Evolutionary conservation across 2,329 filamentous ascomycete species (phyloP).

Genomic region (Cytospora chrysosperma): DNA sequence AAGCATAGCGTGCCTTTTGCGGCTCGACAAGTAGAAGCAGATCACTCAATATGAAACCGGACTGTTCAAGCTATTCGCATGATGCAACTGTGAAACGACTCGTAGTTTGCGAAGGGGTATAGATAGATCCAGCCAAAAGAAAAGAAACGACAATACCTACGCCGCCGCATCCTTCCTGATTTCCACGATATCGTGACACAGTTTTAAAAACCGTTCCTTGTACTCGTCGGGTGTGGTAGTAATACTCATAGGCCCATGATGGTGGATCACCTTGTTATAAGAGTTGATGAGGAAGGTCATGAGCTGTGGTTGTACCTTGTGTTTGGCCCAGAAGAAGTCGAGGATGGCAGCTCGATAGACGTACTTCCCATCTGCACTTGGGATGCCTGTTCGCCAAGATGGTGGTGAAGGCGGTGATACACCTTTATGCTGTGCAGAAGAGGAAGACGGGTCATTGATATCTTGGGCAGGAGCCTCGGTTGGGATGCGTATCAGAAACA

Average conservation of each 20-base stretch:
- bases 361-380: slow-evolving; percentile 62
- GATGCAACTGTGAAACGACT: background rate
- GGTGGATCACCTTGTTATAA: slow-evolving; percentile 60
- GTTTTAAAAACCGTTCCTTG: slow-evolving; percentile 50
- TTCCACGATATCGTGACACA: slow-evolving; percentile 46
- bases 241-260: slow-evolving; percentile 71
- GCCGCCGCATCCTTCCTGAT: slow-evolving; percentile 24
- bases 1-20: background rate
- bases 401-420: slow-evolving; percentile 34
- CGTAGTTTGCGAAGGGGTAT: background rate
- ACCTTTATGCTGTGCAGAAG: slow-evolving; percentile 22
- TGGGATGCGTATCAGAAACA: slow-evolving; percentile 62
- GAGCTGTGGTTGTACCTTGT: slow-evolving; percentile 63
- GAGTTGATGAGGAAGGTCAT: slow-evolving; percentile 65
- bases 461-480: slow-evolving; percentile 15
- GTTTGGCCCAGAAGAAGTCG: slow-evolving; percentile 79
- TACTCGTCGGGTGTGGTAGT: slow-evolving; percentile 70
- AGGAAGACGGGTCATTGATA: slow-evolving; percentile 26
- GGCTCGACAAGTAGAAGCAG: background rate
- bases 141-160: background rate
- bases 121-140: background rate
- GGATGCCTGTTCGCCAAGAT: slow-evolving; percentile 62
- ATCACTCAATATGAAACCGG: background rate
- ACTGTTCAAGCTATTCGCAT: background rate
- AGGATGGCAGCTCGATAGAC: slow-evolving; percentile 66